Percentiles rank a stretch among this genome's conserved stretches.
Evolutionary conservation across 176 grass and related monocot genomes (phyloP).

Genomic region (Carex pumila): DNA sequence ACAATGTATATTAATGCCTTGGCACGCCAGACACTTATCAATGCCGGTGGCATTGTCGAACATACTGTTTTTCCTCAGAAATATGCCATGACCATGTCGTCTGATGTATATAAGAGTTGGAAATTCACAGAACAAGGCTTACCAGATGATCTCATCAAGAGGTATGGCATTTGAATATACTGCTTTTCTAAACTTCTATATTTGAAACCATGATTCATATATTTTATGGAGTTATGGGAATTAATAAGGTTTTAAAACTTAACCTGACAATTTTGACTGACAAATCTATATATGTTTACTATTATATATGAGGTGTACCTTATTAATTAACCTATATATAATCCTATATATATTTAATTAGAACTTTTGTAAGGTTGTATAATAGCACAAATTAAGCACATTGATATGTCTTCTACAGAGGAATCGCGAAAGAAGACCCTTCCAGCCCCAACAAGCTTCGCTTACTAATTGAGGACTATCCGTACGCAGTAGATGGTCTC

Average conservation of each 20-base stretch:
- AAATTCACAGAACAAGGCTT: slow-evolving; percentile 77
- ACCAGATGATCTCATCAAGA: slow-evolving; percentile 71
- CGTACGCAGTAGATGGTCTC: slow-evolving; percentile 57
- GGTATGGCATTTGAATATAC: slow-evolving; percentile 18
- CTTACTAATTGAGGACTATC: slow-evolving; percentile 76
- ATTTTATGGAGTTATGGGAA: background rate
- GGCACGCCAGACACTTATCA: slow-evolving; percentile 71
- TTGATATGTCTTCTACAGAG: slow-evolving; percentile 20
- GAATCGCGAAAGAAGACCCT: slow-evolving; percentile 33
- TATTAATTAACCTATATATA: background rate
- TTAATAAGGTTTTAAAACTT: background rate
- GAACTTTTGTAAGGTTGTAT: background rate
- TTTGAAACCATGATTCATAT: background rate
- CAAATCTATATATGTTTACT: background rate
- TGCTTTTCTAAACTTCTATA: background rate
- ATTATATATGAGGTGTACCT: background rate
- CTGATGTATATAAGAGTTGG: slow-evolving; percentile 74
- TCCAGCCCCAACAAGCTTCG: slow-evolving; percentile 36
- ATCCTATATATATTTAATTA: background rate
- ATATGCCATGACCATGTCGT: slow-evolving; percentile 62
- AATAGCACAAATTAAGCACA: background rate
- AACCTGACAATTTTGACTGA: background rate
- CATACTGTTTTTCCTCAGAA: slow-evolving; percentile 55
- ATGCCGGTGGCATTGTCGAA: slow-evolving; percentile 64
- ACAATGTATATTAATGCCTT: slow-evolving; percentile 92